Base-by-base conservation (phyloP, 75 land plant species). In the Selaginella moellendorffii region DNA sequence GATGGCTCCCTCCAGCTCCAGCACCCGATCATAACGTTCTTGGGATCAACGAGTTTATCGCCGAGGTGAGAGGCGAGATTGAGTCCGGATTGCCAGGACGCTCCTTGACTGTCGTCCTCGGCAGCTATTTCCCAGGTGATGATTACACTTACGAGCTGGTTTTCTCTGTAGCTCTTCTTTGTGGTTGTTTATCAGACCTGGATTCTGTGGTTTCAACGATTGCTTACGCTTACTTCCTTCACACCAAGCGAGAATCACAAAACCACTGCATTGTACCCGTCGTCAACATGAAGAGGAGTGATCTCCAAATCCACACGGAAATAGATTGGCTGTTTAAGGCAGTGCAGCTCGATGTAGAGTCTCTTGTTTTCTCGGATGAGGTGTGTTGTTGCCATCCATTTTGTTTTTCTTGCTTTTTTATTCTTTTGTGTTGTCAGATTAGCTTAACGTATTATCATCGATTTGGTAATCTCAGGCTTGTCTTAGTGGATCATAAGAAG, bases 391-490 rank as follows among this genome's bases (percentile, higher is more conserved):
- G 5, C 46, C 46, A 36, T 14, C 14, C 46, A 36, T 14, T 5
- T 36, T 36, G 46, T 36, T 36, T 36, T 36, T 5, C 14, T 14
- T 36, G 46, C 5, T 5, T 5, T 36, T 5, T 36, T 36, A 36
- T 14, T 36, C 14, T 36, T 36, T 5, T 36, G 5, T 36, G 46
- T 36, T n/a, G n/a, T n/a, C 77, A 76, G 81, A 69, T 79, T 31
- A 74, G 73, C 28, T 67, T 80, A 19, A 69, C 76, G 23, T 76
- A 76, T 56, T 71, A 73, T 31, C 63, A 80, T 61, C 52, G 63
- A 29, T 76, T 76, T 71, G 79, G 79, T 21, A 71, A 72, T 68
- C 79, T 80, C 1, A 73, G 66, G 61, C n/a, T 80, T 31, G 76
- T 76, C 26, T 31, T 77, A 23, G 17, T 80, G 27, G 72, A 79